Evolutionary conservation across 306 rosid species (phyloP), one percentile per base, ranked within the genome.

Genomic region (Lathyrus oleraceus): DNA sequence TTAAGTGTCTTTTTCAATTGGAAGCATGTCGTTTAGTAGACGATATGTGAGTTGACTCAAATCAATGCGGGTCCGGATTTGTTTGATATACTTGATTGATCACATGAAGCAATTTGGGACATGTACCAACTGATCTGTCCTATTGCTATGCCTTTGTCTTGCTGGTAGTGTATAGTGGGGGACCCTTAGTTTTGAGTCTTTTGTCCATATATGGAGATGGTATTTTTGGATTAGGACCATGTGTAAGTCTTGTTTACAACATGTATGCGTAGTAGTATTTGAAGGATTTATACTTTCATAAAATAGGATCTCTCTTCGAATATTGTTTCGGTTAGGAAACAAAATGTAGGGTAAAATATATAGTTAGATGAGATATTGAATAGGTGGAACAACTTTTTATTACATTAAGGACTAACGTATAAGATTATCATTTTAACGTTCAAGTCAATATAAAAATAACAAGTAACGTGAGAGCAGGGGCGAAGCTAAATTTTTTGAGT

Each of bases 1-100:
- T 36, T 75, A 69, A 44, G 68, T 70, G 73, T 70, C 12, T 28
- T 20, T 20, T 60, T 27, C 56, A 39, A 70, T 21, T 61, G 17
- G 78, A 82, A 84, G 81, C 30, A 82, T 86, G 91, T 85, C 75
- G 72, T 79, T 67, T 70, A 40, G 77, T 51, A 57, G 63, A 56
- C 72, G 49, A 78, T 35, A 61, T 76, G 4, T 23, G 40, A 27
- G 80, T 86, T 85, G 91, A 83, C 84, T 53, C 2, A 13, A 45
- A 40, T 70, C 15, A 62, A 67, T 59, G 51, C 52, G 75, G 78
- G 71, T 61, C 67, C 72, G 13, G 35, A 35, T 56, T 72, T 72
- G 61, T 61, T 9, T 68, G 57, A 52, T 72, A 52, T 72, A 19
- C 59, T 35, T 42, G 27, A 38, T 47, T 43, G 30, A 59, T 62